Evolutionary conservation across 805 yeast genomes (phyloP), one percentile per base, ranked within the genome.

Genomic region (Yamadazyma sp.): DNA sequence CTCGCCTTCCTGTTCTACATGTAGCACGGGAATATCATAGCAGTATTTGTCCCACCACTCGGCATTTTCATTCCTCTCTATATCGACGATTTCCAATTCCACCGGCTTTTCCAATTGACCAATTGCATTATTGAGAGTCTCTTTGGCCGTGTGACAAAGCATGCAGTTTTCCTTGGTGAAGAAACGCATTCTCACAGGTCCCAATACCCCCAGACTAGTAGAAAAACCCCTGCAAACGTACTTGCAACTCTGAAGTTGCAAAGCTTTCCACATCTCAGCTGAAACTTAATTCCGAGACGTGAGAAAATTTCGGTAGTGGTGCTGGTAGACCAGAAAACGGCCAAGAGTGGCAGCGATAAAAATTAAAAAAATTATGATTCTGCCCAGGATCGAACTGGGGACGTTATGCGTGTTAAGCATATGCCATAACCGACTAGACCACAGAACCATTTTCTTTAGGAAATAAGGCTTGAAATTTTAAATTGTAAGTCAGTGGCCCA

Each of bases 341-440:
- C n/a, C 16, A 25, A 25, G 15, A 6, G 25, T 6, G n/a, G n/a
- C 3, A 8, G 12, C 11, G 18, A 7, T 3, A 16, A 5, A 12
- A 14, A 18, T 29, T 6, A 24, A 31, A 45, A 54, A 64, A 69
- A 71, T 60, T 60, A 51, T 89, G 96, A 89, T 84, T 85, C 82
- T 85, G 88, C 97, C 97, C 97, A 90, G 97, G 97, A 88, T 91
- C 96, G 97, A 91, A 91, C 97, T 89, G 96, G 97, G 96, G 97
- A 91, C 97, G 89, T 86, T 86, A 93, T 88, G 96, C 96, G 96
- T 90, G 97, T 90, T 88, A 90, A 87, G 96, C 96, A 89, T 93
- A 86, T 85, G 96, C 95, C 96, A 90, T 90, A 80, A 89, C 96
- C 96, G 71, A 89, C 96, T 89, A 89, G 96, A 89, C 96, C 96